Base-by-base conservation (phyloP, 2,329 filamentous ascomycete genomes). In the Raffaelea ambrosiae region DNA sequence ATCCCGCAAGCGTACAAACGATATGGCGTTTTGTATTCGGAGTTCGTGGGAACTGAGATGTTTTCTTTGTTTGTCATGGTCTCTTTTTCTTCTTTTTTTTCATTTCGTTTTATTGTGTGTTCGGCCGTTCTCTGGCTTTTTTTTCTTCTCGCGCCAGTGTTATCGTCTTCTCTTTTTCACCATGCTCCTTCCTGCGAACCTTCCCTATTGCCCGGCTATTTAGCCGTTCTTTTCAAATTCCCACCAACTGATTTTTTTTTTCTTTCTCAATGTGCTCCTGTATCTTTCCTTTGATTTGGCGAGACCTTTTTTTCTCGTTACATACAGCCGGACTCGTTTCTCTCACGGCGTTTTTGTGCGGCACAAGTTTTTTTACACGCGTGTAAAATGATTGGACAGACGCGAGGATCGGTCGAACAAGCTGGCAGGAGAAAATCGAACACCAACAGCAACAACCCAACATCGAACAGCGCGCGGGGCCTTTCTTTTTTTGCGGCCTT, bases 361-460 rank as follows among this genome's bases (percentile, higher is more conserved):
- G n/a, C n/a, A n/a, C n/a, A n/a, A n/a, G n/a, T n/a, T n/a, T n/a
- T n/a, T n/a, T n/a, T n/a, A 22, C 7, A 22, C n/a, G 20, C 40
- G 40, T 41, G 40, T 41, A 23, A 41, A 22, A 22, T 22, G 40
- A 41, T 41, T 41, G 40, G 40, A 41, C 40, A 22, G 40, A 22
- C 9, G 8, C 20, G 40, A 11, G 14, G 22, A 5, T 41, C 40
- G 40, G 40, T 8, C 8, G 16, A 13, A 7, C 26, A 13, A 7
- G 7, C 26, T 7, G 13, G 13, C 26, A 29, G 7, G 7, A 29
- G 26, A 29, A 29, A 29, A 7, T 7, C 26, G 7, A 29, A 13
- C 7, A 29, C 7, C 26, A 29, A 7, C 26, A 29, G 26, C 7
- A 29, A 29, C 26, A 29, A 29, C 26, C 26, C 26, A 29, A 29